Conservation (phyloP, 495 filamentous ascomycete genomes). For the Penicillium crystallinum region DNA sequence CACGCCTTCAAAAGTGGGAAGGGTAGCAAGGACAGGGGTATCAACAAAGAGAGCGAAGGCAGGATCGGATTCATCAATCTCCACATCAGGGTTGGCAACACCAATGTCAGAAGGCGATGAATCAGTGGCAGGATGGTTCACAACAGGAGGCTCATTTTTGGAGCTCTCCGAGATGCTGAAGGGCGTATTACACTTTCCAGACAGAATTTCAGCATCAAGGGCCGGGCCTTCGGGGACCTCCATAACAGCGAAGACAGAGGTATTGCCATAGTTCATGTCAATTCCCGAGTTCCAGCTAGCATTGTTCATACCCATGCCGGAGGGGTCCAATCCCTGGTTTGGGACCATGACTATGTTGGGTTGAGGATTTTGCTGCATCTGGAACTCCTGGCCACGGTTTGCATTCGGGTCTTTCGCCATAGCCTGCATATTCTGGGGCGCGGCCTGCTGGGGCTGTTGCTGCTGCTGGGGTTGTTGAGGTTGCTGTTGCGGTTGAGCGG, state of each 20-base stretch:
- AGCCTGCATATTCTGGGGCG: conserved; percentile 7
- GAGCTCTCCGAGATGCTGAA: conserved; percentile 31
- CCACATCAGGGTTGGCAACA: conserved; percentile 40
- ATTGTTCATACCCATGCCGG: conserved; percentile 52
- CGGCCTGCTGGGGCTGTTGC: conserved; percentile 28
- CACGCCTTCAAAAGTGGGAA: conserved; percentile 49
- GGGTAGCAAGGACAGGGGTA: conserved; percentile 31
- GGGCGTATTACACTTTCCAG: conserved; percentile 59
- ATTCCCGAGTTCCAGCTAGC: conserved; percentile 51
- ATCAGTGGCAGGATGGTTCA: conserved; percentile 38
- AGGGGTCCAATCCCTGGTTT: conserved; percentile 64
- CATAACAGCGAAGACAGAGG: conserved; percentile 74
- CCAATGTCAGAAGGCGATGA: conserved; percentile 27
- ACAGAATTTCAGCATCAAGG: conserved; percentile 56
- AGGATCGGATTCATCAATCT: conserved; percentile 57
- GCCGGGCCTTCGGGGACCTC: conserved; percentile 65
- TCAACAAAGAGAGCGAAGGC: conserved; percentile 54
- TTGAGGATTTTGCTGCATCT: conserved; percentile 54
- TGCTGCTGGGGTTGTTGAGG: conserved; percentile 38
- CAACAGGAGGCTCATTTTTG: conserved; percentile 48
- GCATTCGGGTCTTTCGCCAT: conserved; percentile 60
- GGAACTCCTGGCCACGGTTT: conserved; percentile 49
- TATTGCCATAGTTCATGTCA: conserved; percentile 57
- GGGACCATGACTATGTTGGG: conserved; percentile 72
- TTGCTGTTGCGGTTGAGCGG: conserved; percentile 36